phyloP scores from a whole-genome alignment of 805 yeast species.

The Candida coquimbonensis region DNA sequence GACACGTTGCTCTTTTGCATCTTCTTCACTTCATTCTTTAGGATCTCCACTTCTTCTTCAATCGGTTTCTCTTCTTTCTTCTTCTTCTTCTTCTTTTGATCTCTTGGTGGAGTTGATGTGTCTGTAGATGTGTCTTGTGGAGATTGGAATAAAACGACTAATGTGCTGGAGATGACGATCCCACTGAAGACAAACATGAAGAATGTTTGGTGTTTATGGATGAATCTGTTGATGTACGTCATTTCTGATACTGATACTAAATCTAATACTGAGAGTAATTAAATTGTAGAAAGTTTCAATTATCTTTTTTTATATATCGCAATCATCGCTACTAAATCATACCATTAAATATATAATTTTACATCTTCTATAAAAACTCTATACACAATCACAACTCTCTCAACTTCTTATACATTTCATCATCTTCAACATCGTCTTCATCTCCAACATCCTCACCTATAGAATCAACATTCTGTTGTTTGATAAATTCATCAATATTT shows the following conservation, averaged over 20 bases:
- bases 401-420: constrained; percentile 14
- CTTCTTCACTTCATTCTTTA: neutral
- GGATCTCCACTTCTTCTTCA: neutral
- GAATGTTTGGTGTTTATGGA: constrained; percentile 1
- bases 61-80: neutral
- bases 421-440: constrained; percentile 7
- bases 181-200: constrained; percentile 4
- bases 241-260: neutral
- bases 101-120: neutral
- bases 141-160: neutral
- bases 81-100: neutral
- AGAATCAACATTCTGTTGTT: constrained; percentile 9
- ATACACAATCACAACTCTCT: constrained; percentile 19
- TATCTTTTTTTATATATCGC: too few species aligned
- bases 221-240: constrained; percentile 3
- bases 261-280: too few species aligned
- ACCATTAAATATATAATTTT: too few species aligned
- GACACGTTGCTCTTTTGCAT: neutral
- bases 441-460: constrained; percentile 9
- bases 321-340: too few species aligned
- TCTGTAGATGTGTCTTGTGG: neutral
- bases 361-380: too few species aligned
- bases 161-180: constrained; percentile 1
- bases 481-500: constrained; percentile 6
- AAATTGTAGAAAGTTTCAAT: too few species aligned